Evolutionary conservation across 1,284 basidiomycete species (phyloP), one percentile per base, ranked within the genome.

Genomic region (Trametes pubescens): DNA sequence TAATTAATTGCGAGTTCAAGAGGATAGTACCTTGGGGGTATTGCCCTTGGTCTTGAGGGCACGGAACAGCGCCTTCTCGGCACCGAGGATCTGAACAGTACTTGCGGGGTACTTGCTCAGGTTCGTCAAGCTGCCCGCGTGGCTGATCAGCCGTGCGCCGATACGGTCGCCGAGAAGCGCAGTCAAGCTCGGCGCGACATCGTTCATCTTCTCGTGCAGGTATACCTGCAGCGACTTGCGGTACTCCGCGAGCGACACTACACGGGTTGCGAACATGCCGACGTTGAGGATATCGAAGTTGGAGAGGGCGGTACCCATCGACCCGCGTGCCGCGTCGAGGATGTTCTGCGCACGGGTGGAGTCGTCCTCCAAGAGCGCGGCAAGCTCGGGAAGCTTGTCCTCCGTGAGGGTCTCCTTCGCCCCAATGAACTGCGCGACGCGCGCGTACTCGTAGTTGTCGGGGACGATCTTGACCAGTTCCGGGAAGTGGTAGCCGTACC

Each of bases 401-500:
- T 94, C 93, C 38, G 81, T 79, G 22, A 94, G 76, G 0, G 82
- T 79, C 69, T 95, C 94, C 84, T 98, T 98, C 81, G 96, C 90
- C 38, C 95, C 95, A 71, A 99, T 95, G 75, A 96, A 91, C 71
- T 92, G 89, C 13, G 90, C 94, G 18, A 92, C 86, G 35, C 86
- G 86, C n/a, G 96, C 96, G 77, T 99, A 99, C 74, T 93, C 91
- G 78, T 97, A 91, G 78, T 98, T 98, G 80, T 99, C 98, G 64
- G 96, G 89, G 1, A 99, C 95, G 73, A 99, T 84, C 73, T 88
- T 92, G 81, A 98, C 89, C 69, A 99, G 92, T 81, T 99, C 98
- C 56, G 97, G 97, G 84, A 98, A 99, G 79, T 99, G 98, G 85
- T 98, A 99, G n/a, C 98, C 97, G 79, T 99, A 99, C 98, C 98